A percentile compares a stretch with the other conserved stretches of the same genome.
phyloP scores from a whole-genome alignment of 148 eudicot species.

The Dysphania ambrosioides region DNA sequence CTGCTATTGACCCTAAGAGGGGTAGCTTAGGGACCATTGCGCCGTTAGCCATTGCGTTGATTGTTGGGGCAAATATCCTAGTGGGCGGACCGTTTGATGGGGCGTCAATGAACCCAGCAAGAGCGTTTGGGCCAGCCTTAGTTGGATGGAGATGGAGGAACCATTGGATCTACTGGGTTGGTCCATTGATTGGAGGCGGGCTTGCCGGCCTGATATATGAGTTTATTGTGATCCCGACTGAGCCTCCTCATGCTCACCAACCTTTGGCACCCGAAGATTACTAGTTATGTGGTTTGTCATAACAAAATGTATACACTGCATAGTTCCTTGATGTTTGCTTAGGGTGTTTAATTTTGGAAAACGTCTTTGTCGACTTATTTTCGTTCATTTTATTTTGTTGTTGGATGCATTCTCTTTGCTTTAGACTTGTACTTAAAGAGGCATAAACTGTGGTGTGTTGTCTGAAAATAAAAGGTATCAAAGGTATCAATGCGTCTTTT shows the following conservation, averaged over 20 bases:
- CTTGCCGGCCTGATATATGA: constrained; percentile 43
- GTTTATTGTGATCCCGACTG: constrained; percentile 41
- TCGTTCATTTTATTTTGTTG: background rate
- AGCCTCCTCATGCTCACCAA: constrained; percentile 42
- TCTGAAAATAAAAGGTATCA: too few species aligned
- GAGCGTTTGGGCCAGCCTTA: too few species aligned
- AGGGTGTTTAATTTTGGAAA: background rate
- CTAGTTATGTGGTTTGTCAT: constrained; percentile 25
- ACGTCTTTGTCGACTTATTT: too few species aligned
- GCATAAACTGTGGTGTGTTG: background rate
- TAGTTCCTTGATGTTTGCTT: background rate
- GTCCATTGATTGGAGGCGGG: constrained; percentile 25
- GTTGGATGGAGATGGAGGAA: constrained; percentile 49
- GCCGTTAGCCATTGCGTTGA: too few species aligned
- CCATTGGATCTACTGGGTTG: constrained; percentile 44
- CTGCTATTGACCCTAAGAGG: too few species aligned
- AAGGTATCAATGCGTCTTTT: background rate
- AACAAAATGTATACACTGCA: background rate
- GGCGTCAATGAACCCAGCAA: too few species aligned
- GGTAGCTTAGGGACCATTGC: too few species aligned
- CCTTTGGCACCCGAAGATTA: constrained; percentile 74
- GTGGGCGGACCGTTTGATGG: too few species aligned
- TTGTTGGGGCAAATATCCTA: too few species aligned
- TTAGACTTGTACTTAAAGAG: background rate
- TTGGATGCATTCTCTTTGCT: constrained; percentile 13